Conservation (phyloP, 441 rosid species). For the Arabidopsis lyrata region DNA sequence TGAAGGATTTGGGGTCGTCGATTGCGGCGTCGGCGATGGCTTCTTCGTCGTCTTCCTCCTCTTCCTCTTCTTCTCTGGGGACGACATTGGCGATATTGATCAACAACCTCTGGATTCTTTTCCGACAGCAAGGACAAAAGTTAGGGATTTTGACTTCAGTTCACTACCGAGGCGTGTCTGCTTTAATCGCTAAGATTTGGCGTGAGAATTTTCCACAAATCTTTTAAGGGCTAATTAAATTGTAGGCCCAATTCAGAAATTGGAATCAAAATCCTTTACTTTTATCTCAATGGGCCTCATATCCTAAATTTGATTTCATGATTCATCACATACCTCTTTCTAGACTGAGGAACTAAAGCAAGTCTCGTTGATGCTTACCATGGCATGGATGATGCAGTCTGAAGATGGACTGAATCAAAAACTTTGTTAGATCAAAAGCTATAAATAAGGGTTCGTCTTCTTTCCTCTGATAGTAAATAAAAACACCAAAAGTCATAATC, state of each 20-base stretch:
- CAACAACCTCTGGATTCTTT: not conserved
- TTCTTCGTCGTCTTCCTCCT: not conserved
- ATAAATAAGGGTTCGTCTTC: not conserved
- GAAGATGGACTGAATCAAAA: not conserved
- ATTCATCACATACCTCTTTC: too few relatives aligned
- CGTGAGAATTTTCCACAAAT: too few relatives aligned
- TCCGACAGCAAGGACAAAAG: not conserved
- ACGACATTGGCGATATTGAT: not conserved
- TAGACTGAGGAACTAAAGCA: too few relatives aligned
- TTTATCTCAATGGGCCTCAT: not conserved
- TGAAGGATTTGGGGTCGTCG: not conserved
- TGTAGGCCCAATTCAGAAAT: not conserved
- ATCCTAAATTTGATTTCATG: too few relatives aligned
- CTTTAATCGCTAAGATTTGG: not conserved
- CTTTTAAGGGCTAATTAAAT: not conserved
- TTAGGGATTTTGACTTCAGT: not conserved
- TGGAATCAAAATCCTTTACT: not conserved
- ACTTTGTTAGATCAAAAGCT: not conserved
- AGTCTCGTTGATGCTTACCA: too few relatives aligned
- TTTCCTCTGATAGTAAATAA: too few relatives aligned
- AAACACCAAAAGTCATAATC: not conserved
- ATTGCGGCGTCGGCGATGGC: not conserved
- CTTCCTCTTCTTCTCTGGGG: not conserved
- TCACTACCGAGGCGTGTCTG: not conserved
- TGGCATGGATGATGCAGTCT: not conserved